Conservation (phyloP, 2,329 filamentous ascomycete genomes). For the Botryotinia narcissicola region DNA sequence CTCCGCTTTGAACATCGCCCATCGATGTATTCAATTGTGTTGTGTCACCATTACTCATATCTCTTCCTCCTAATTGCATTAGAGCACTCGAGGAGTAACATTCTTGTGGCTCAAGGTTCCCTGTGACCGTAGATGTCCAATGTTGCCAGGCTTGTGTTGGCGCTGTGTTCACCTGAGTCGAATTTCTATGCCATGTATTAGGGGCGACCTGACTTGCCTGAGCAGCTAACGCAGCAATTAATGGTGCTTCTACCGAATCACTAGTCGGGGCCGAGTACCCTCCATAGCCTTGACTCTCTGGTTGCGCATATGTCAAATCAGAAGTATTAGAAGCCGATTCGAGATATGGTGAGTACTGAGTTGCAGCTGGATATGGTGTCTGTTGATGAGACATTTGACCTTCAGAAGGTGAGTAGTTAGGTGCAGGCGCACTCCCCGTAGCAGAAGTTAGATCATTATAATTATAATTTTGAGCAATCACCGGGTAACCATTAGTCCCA, state of each 20-base stretch:
- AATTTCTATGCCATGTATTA: slow-evolving; percentile 27
- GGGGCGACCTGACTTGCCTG: slow-evolving; percentile 39
- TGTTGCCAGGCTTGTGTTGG: slow-evolving; percentile 37
- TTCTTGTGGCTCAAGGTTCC: slow-evolving; percentile 37
- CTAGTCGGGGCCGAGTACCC: slow-evolving; percentile 8
- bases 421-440: slow-evolving; percentile 19
- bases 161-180: slow-evolving; percentile 25
- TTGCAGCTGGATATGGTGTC: slow-evolving; percentile 36
- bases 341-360: slow-evolving; percentile 36
- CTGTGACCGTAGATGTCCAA: slow-evolving; percentile 35
- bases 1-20: slow-evolving; percentile 8
- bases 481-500: slow-evolving; percentile 14
- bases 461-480: slow-evolving; percentile 19
- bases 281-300: slow-evolving; percentile 23
- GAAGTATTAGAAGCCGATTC: slow-evolving; percentile 26
- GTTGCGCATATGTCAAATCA: slow-evolving; percentile 28
- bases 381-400: slow-evolving; percentile 31
- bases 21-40: slow-evolving; percentile 12
- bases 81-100: slow-evolving; percentile 37
- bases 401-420: slow-evolving; percentile 27
- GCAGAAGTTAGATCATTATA: slow-evolving; percentile 23
- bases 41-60: slow-evolving; percentile 24
- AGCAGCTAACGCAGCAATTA: slow-evolving; percentile 32
- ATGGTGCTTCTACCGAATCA: slow-evolving; percentile 31
- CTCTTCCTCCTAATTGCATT: slow-evolving; percentile 36